Percentiles rank a stretch among this genome's conserved stretches.
These are phyloP conservation scores for Starmerella apicola DNA, from an alignment of 805 yeast genomes.

Conservation along the genomic window DNA sequence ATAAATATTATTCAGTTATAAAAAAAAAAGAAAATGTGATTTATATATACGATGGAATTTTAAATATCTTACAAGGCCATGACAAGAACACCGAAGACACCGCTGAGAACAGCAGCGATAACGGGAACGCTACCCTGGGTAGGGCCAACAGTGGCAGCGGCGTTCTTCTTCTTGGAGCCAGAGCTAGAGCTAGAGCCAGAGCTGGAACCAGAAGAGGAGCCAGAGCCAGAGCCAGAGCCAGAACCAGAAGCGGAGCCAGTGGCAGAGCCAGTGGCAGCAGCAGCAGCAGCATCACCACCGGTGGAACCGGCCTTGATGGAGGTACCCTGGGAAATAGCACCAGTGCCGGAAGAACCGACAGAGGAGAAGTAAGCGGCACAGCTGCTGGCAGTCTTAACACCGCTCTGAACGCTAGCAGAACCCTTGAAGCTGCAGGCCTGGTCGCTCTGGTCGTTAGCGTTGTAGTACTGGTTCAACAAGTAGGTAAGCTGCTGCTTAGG, in stretches of 20 bases:
- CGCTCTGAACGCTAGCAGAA: constrained; percentile 42
- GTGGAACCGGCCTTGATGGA: constrained; percentile 18
- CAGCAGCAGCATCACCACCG: constrained; percentile 15
- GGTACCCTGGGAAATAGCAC: constrained; percentile 30
- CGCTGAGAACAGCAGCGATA: constrained; percentile 18
- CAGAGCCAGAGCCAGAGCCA: constrained; percentile 9
- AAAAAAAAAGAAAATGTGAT: no score
- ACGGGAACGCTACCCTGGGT: constrained; percentile 11
- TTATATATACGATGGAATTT: no score
- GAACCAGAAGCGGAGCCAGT: constrained; percentile 13
- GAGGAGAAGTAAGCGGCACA: constrained; percentile 42
- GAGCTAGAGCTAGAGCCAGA: constrained; percentile 24
- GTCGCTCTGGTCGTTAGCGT: constrained; percentile 31
- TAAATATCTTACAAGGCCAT: constrained; percentile 16
- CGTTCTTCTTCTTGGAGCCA: constrained; percentile 31
- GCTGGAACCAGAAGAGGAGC: constrained; percentile 21
- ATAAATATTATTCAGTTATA: no score
- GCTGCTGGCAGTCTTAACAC: constrained; percentile 34
- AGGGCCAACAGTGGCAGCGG: constrained; percentile 32
- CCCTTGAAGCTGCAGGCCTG: constrained; percentile 65
- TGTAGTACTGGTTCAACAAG: constrained; percentile 53
- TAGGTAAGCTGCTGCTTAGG: constrained; percentile 57
- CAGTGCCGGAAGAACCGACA: constrained; percentile 63
- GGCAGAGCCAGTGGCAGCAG: constrained; percentile 2
- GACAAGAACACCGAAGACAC: constrained; percentile 15